phyloP scores from a whole-genome alignment of 441 rosid genomes.

The Gossypium gossypioides region DNA sequence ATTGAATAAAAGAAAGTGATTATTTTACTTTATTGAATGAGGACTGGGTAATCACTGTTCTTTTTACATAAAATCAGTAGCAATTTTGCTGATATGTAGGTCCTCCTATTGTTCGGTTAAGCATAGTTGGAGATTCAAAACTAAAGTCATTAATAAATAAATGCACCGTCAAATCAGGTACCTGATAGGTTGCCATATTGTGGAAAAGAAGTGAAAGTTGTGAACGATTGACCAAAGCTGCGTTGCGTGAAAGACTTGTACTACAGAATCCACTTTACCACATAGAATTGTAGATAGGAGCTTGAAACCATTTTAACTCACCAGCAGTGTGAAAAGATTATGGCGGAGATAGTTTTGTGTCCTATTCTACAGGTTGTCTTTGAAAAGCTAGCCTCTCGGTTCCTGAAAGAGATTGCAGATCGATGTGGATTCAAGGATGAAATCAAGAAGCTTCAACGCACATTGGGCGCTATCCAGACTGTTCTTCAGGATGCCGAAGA shows the following conservation, averaged over 20 bases:
- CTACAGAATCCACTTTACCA: background rate
- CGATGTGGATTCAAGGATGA: slow-evolving; percentile 8
- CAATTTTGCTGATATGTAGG: too few species aligned
- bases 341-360: slow-evolving; percentile 19
- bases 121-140: too few species aligned
- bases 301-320: background rate
- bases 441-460: slow-evolving; percentile 4
- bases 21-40: background rate
- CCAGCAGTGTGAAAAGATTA: background rate
- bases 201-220: too few species aligned
- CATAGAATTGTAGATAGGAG: background rate
- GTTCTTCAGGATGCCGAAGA: slow-evolving; percentile 12
- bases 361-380: slow-evolving; percentile 19
- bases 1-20: background rate
- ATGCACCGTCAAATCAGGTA: too few species aligned
- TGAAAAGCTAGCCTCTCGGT: slow-evolving; percentile 16
- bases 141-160: too few species aligned
- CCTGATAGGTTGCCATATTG: too few species aligned
- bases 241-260: background rate
- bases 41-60: too few species aligned
- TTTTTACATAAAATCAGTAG: too few species aligned
- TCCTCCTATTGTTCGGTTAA: too few species aligned
- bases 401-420: slow-evolving; percentile 11
- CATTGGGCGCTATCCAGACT: background rate
- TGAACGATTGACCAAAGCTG: too few species aligned